These are phyloP conservation scores for Chaetomium tenue DNA, from an alignment of 495 filamentous ascomycete genomes.

Conservation along the genomic window DNA sequence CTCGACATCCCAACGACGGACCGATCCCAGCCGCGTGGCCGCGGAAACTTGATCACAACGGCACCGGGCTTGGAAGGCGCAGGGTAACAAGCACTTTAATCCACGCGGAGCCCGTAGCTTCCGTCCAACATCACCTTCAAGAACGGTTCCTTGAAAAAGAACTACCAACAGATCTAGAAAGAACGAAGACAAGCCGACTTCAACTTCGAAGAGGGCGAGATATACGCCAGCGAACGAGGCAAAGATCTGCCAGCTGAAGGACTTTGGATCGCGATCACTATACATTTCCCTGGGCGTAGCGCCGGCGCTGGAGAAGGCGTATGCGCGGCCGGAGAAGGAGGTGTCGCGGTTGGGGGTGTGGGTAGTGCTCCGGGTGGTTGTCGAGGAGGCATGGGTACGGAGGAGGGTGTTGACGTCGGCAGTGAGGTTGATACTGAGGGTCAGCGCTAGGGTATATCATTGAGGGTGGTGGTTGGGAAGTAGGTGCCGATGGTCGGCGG, in stretches of 20 bases:
- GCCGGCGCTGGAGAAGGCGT: constrained; percentile 33
- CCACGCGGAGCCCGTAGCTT: constrained; percentile 47
- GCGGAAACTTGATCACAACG: too few species aligned
- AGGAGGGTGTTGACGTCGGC: constrained; percentile 25
- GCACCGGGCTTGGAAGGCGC: too few species aligned
- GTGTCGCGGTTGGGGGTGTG: constrained; percentile 39
- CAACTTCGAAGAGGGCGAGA: constrained; percentile 6
- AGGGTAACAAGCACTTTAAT: too few species aligned
- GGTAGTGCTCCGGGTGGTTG: constrained; percentile 41
- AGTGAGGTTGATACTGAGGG: constrained; percentile 33
- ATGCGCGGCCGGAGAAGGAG: constrained; percentile 29
- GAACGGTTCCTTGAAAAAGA: too few species aligned
- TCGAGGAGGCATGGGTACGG: constrained; percentile 35
- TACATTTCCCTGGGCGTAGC: neutral
- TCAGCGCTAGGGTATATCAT: constrained; percentile 46
- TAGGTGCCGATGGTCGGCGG: constrained; percentile 43
- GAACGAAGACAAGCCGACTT: neutral
- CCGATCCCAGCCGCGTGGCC: too few species aligned
- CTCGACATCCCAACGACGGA: too few species aligned
- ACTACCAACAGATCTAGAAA: too few species aligned
- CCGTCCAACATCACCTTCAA: constrained; percentile 43
- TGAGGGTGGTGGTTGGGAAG: constrained; percentile 39
- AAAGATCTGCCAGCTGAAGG: neutral
- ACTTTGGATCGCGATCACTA: neutral
- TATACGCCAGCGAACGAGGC: neutral